Evolutionary conservation across 2,329 filamentous ascomycete species (phyloP).

Genomic region (Penicillium sp.): DNA sequence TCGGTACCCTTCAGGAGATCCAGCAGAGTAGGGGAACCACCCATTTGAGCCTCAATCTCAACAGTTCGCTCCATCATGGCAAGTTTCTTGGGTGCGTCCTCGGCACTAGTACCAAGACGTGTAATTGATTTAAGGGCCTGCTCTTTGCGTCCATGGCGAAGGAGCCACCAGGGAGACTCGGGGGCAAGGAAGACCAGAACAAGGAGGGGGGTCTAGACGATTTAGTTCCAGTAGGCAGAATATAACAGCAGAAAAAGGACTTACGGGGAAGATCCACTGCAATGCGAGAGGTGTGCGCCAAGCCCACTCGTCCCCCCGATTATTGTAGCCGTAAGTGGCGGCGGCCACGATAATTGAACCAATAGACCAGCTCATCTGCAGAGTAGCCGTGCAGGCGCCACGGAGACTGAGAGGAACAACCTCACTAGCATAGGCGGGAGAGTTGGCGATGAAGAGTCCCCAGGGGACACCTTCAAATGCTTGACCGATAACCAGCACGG

Average conservation of each 20-base stretch:
- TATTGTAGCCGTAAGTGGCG: slow-evolving; percentile 25
- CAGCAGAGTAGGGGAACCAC: slow-evolving; percentile 27
- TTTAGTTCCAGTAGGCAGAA: slow-evolving; percentile 1
- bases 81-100: slow-evolving; percentile 21
- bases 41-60: slow-evolving; percentile 31
- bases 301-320: slow-evolving; percentile 21
- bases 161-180: slow-evolving; percentile 32
- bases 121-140: slow-evolving; percentile 27
- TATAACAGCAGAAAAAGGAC: background rate
- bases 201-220: slow-evolving; percentile 27
- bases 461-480: slow-evolving; percentile 32
- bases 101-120: slow-evolving; percentile 22
- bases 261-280: slow-evolving; percentile 34
- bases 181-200: slow-evolving; percentile 29
- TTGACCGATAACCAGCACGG: slow-evolving; percentile 39
- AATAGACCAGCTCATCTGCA: slow-evolving; percentile 34
- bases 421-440: slow-evolving; percentile 32
- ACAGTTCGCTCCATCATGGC: slow-evolving; percentile 38
- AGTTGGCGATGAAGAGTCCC: slow-evolving; percentile 34
- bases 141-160: slow-evolving; percentile 26
- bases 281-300: slow-evolving; percentile 30
- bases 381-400: slow-evolving; percentile 26
- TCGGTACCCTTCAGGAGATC: slow-evolving; percentile 37
- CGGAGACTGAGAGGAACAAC: slow-evolving; percentile 28
- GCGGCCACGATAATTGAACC: slow-evolving; percentile 30